A percentile compares a stretch with the other conserved stretches of the same genome.
Conservation (phyloP, 1,139 yeast species). For the Hyphopichia buzzinii region DNA sequence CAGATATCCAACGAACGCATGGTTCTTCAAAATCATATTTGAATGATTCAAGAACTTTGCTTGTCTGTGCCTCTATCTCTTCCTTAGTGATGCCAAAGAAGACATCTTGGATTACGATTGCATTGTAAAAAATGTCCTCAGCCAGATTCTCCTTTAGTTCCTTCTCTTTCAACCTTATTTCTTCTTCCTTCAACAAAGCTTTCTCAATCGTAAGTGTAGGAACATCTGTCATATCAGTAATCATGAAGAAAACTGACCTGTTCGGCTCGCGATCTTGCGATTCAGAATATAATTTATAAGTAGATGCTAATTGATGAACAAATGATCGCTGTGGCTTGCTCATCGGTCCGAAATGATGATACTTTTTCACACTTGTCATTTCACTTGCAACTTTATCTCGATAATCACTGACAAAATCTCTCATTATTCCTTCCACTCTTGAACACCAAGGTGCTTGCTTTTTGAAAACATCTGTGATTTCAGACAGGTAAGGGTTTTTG, state of each 20-base stretch:
- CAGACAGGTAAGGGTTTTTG: slow-evolving; percentile 11
- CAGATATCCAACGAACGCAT: slow-evolving; percentile 37
- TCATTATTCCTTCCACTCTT: slow-evolving; percentile 54
- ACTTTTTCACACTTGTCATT: slow-evolving; percentile 16
- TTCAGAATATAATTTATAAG: slow-evolving; percentile 61
- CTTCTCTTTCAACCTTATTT: slow-evolving; percentile 24
- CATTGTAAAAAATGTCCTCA: slow-evolving; percentile 40
- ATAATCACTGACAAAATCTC: slow-evolving; percentile 44
- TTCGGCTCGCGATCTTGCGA: slow-evolving; percentile 83
- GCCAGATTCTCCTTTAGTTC: slow-evolving; percentile 20
- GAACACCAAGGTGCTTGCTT: slow-evolving; percentile 65
- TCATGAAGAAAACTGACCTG: slow-evolving; percentile 63
- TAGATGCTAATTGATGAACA: slow-evolving; percentile 63
- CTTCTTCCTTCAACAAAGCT: slow-evolving; percentile 29
- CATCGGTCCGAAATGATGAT: slow-evolving; percentile 74
- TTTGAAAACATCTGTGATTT: slow-evolving; percentile 34
- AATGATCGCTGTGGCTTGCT: slow-evolving; percentile 64
- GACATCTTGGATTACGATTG: slow-evolving; percentile 52
- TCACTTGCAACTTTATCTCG: slow-evolving; percentile 17
- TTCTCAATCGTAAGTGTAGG: slow-evolving; percentile 30
- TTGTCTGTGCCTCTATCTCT: slow-evolving; percentile 37
- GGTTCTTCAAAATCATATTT: slow-evolving; percentile 19
- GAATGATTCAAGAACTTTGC: slow-evolving; percentile 16
- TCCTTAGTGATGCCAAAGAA: slow-evolving; percentile 52
- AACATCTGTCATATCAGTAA: slow-evolving; percentile 31